A percentile compares a stretch with the other conserved stretches of the same genome.
Conservation (phyloP, 2,329 filamentous ascomycete species). For the Botrytis tulipae region DNA sequence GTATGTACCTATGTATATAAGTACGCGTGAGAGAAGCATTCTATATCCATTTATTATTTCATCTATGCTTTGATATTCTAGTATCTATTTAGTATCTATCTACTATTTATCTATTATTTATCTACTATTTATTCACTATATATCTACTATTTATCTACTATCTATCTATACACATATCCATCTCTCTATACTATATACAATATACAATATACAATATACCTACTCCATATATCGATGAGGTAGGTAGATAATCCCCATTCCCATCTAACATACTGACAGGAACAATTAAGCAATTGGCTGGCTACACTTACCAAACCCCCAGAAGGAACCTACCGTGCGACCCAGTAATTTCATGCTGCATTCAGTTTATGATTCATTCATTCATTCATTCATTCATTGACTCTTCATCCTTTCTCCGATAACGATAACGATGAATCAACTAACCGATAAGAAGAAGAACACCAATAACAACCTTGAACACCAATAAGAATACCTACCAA, state of each 20-base stretch:
- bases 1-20: no score
- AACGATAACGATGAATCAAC: slow-evolving; percentile 6
- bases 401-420: neutral
- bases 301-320: neutral
- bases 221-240: no score
- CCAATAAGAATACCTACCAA: neutral
- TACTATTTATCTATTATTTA: no score
- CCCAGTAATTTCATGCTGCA: neutral
- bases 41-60: neutral
- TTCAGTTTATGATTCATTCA: neutral
- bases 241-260: no score
- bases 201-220: neutral
- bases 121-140: no score
- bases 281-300: neutral
- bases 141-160: no score
- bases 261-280: neutral
- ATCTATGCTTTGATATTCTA: neutral
- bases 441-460: slow-evolving; percentile 1
- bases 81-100: no score
- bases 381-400: neutral
- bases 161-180: neutral
- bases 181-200: neutral
- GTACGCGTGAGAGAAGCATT: neutral
- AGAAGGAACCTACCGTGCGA: neutral
- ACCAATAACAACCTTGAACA: neutral